phyloP scores from a whole-genome alignment of 2,329 filamentous ascomycete species.

The Allantophomopsis cytisporea region DNA sequence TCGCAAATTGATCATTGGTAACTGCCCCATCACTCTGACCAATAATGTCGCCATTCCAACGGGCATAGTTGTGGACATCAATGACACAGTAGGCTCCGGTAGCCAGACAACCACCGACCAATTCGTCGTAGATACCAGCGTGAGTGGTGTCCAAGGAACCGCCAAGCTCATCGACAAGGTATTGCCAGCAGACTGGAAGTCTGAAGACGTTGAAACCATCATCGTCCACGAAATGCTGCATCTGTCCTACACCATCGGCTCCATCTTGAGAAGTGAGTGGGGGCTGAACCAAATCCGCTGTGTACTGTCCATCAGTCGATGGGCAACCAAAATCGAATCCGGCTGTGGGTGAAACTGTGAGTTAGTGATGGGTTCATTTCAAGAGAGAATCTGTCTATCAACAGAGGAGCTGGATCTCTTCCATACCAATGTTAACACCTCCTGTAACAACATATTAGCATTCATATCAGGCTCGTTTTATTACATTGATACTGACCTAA shows the following conservation, averaged over 20 bases:
- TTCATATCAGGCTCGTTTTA: no score
- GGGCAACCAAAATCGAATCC: conserved; percentile 33
- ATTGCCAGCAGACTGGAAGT: conserved; percentile 46
- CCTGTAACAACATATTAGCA: no score
- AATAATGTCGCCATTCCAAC: conserved; percentile 47
- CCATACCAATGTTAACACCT: no score
- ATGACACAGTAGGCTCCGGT: conserved; percentile 45
- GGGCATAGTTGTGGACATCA: conserved; percentile 42
- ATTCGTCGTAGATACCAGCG: conserved; percentile 34
- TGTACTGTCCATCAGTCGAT: conserved; percentile 19
- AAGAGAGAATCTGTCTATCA: no score
- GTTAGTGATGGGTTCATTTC: no score
- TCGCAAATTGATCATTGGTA: conserved; percentile 40
- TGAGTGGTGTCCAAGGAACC: conserved; percentile 33
- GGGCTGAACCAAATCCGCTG: conserved; percentile 4
- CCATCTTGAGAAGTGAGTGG: conserved; percentile 7
- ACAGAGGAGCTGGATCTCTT: no score
- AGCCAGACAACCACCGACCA: conserved; percentile 40
- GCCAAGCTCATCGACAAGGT: conserved; percentile 34
- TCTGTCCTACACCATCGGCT: conserved; percentile 12
- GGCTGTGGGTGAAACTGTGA: conserved; percentile 6
- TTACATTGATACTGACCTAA: no score
- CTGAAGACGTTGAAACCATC: conserved; percentile 42
- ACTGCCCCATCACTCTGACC: conserved; percentile 43
- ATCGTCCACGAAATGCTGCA: conserved; percentile 36